A percentile compares a stretch with the other conserved stretches of the same genome.
Conservation (phyloP, 2,329 filamentous ascomycete species). For the Bipolaris cookei region DNA sequence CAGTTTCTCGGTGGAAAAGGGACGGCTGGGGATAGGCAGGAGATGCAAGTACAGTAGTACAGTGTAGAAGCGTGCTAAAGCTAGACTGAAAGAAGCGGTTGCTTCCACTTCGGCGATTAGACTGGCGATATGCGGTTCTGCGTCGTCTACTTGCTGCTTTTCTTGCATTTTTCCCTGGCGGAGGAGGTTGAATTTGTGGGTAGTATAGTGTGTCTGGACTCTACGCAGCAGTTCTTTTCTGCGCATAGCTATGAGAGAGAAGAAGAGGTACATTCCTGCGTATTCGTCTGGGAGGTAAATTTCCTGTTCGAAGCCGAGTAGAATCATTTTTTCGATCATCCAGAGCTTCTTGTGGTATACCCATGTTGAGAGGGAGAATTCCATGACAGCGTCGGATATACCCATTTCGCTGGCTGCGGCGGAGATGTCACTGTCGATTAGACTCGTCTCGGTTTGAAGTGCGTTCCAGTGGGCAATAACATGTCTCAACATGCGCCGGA, state of each 20-base stretch:
- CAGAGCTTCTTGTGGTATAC: slow-evolving; percentile 87
- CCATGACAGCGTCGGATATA: slow-evolving; percentile 58
- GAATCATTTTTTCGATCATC: slow-evolving; percentile 84
- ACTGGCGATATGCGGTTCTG: slow-evolving; percentile 27
- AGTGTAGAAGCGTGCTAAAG: slow-evolving; percentile 65
- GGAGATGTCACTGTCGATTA: slow-evolving; percentile 59
- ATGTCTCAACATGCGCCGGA: slow-evolving; percentile 88
- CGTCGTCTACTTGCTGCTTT: slow-evolving; percentile 20
- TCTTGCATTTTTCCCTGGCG: slow-evolving; percentile 9
- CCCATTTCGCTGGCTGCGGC: slow-evolving; percentile 42
- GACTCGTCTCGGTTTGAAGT: slow-evolving; percentile 71
- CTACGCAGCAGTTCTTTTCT: slow-evolving; percentile 30
- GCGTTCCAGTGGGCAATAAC: slow-evolving; percentile 82
- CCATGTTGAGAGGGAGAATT: slow-evolving; percentile 84
- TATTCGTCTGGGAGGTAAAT: slow-evolving; percentile 88
- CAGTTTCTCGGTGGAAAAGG: slow-evolving; percentile 71
- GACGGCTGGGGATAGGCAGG: slow-evolving; percentile 60
- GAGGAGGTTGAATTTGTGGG: slow-evolving; percentile 9
- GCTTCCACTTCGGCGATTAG: slow-evolving; percentile 37
- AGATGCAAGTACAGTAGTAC: slow-evolving; percentile 65
- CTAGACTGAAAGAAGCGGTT: slow-evolving; percentile 36
- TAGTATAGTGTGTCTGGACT: slow-evolving; percentile 25
- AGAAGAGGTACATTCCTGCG: slow-evolving; percentile 81
- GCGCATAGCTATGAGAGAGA: slow-evolving; percentile 34
- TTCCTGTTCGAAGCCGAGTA: slow-evolving; percentile 92